Evolutionary conservation across 2,329 filamentous ascomycete genomes (phyloP).

Genomic region (Colletotrichum plurivorum): DNA sequence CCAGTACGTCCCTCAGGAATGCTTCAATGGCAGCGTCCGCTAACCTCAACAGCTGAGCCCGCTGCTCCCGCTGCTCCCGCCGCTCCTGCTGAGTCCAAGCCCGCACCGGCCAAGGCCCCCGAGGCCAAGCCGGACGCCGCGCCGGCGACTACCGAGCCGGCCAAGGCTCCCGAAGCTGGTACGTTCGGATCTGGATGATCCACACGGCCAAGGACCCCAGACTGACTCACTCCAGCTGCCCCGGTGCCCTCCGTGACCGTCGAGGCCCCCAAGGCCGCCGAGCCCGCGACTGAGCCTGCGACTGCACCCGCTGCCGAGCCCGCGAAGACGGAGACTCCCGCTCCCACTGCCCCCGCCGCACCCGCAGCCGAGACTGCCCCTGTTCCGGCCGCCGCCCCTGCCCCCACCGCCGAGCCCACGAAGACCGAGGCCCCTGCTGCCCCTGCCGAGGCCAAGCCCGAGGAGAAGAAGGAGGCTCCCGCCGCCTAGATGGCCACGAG

Average conservation of each 20-base stretch:
- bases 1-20: constrained; percentile 21
- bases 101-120: constrained; percentile 39
- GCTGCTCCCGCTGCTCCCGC: constrained; percentile 38
- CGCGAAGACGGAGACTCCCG: constrained; percentile 40
- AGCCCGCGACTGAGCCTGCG: constrained; percentile 36
- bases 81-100: constrained; percentile 19
- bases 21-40: neutral
- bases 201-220: neutral
- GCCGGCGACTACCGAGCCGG: constrained; percentile 38
- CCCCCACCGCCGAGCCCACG: constrained; percentile 41
- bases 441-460: constrained; percentile 45
- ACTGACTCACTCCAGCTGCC: constrained; percentile 29
- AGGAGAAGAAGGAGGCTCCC: constrained; percentile 45
- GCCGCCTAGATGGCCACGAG: constrained; percentile 27
- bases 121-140: constrained; percentile 36
- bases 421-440: constrained; percentile 44
- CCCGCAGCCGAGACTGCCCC: constrained; percentile 43
- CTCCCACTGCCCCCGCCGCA: constrained; percentile 27
- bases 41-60: constrained; percentile 35
- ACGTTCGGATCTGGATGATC: neutral
- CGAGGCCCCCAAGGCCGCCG: constrained; percentile 45
- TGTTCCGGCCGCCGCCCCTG: constrained; percentile 43
- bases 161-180: constrained; percentile 38
- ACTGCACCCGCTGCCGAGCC: constrained; percentile 46
- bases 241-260: constrained; percentile 41